Evolutionary conservation across 148 eudicot species (phyloP), one percentile per base, ranked within the genome.

Genomic region (Beta vulgaris): DNA sequence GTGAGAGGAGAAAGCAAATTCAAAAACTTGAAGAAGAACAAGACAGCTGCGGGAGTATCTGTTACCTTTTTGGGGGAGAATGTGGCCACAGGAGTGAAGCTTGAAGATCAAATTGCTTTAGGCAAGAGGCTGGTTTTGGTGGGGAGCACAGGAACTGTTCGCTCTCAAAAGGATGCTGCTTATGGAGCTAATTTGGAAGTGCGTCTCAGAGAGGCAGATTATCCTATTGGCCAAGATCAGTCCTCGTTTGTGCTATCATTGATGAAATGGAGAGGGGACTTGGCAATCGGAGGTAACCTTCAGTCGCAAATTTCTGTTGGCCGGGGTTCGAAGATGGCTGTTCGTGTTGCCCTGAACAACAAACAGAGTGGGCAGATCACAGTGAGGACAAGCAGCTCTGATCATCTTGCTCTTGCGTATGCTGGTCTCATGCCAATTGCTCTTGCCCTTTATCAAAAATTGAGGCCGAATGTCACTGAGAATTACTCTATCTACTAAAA

Each of bases 361-460:
- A 95, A 95, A 87, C 81, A 84, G n/a, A 95, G 90, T 72, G 99
- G 99, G 35, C 93, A 92, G 90, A 79, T 95, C 37, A 86, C 90
- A 3, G 89, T 90, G 79, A 86, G 84, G 82, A 95, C 96, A 28
- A 95, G 97, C 88, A 92, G 90, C 77, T 92, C 99, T 4, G 99
- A 95, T 44, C 87, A 88, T 83, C 82, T 89, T 21, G 79, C 87
- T 42, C 83, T 95, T 12, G 97, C 96, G 3, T 88, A 90, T 39
- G 87, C 90, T 18, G 94, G 90, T 26, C 82, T 95, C 51, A 43
- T 95, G 36, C 97, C 99, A 1, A 82, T 90, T 34, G 90, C 74
- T 12, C 34, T 88, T 32, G 78, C 92, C 53, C 82, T 92, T 40
- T 95, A 90, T 84, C 88, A 73, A n/a, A 90, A 81, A 69, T 54